phyloP scores from a whole-genome alignment of 179 eudicot genomes.

The Gypsophila paniculata region DNA sequence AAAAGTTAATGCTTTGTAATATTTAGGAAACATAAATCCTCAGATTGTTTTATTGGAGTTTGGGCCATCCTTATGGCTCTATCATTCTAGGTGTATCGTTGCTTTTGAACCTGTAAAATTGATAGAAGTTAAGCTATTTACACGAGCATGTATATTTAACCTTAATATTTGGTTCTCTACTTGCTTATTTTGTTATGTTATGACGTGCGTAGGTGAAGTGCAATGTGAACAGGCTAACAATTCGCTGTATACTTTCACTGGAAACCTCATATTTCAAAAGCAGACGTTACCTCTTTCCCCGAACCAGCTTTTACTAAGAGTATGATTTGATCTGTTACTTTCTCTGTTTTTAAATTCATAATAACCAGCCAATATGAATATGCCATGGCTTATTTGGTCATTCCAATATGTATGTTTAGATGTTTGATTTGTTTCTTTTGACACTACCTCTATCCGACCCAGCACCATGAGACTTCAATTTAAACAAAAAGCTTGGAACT shows the following conservation, averaged over 20 bases:
- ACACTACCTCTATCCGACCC: too few relatives aligned
- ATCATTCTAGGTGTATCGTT: constrained; percentile 5
- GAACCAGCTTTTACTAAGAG: constrained; percentile 87
- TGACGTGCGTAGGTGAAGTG: constrained; percentile 60
- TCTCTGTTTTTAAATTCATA: background rate
- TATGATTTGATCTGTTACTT: constrained; percentile 32
- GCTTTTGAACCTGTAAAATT: background rate
- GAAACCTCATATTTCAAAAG: constrained; percentile 77
- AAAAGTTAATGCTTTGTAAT: constrained; percentile 4
- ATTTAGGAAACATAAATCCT: background rate
- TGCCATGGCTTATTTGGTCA: background rate
- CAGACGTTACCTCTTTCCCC: constrained; percentile 90
- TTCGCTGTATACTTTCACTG: constrained; percentile 93
- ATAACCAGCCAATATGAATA: background rate
- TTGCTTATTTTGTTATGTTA: constrained; percentile 19
- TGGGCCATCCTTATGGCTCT: constrained; percentile 4
- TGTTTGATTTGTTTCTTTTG: background rate
- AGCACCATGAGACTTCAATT: too few relatives aligned
- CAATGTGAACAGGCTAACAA: constrained; percentile 98
- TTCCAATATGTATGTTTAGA: background rate
- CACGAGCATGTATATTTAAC: background rate
- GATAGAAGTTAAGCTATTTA: background rate
- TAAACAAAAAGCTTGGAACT: too few relatives aligned
- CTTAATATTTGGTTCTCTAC: background rate
- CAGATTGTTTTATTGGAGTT: constrained; percentile 7